Base-by-base conservation (phyloP, 352 stramenopile species). In the Phytophthora pisi region DNA sequence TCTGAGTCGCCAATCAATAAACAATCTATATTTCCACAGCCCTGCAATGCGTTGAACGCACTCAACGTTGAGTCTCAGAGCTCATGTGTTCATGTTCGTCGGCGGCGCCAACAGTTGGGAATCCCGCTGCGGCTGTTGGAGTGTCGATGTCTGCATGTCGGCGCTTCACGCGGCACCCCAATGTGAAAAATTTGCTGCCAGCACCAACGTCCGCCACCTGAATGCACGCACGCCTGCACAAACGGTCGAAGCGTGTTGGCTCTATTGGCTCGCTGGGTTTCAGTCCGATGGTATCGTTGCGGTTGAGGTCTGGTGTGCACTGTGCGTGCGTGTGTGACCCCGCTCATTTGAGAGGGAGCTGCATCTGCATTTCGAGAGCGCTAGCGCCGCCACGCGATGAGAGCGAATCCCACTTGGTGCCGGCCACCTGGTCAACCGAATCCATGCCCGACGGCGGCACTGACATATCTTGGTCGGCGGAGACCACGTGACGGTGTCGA, bases 301-400 rank as follows among this genome's bases (percentile, higher is more conserved):
- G 40, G 13, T 20, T 46, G 26, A 30, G 26, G 26, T 30, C 26
- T 30, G 26, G 26, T 30, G 26, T 30, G 26, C 26, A 30, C 26
- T 30, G 26, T 30, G n/a, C n/a, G n/a, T n/a, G n/a, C n/a, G 26
- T 38, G 31, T 38, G 31, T 38, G 31, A 30, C 26, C 26, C 26
- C 26, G 26, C 3, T 30, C 26, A 30, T 30, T 38, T 13, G 31
- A 38, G 31, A 38, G 31, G 7, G 8, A 30, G 15, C 24, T 50
- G 42, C 49, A 67, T 63, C 64, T 72, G 57, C 51, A 62, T 59
- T 62, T 55, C 20, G 26, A 67, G 57, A 67, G 42, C 51, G 10
- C 60, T 68, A 57, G 50, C 46, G 34, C 31, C 46, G 34, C 13
- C 50, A 34, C 15, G 36, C 36, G 36, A n/a, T 7, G 9, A 43